Base-by-base conservation (phyloP, 306 rosid species). In the Rosa chinensis region DNA sequence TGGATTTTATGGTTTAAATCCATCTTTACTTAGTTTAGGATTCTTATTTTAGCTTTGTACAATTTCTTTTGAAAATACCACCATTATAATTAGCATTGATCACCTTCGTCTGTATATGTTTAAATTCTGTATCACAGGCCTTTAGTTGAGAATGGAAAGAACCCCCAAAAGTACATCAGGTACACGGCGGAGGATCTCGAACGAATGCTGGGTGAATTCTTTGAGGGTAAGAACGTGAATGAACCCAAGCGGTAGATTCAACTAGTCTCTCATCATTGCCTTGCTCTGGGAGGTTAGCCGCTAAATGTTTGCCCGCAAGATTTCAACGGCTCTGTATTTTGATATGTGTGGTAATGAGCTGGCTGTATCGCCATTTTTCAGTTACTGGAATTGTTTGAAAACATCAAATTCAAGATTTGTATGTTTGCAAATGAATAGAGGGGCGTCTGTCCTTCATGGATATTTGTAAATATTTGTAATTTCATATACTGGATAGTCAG, bases 121-220 rank as follows among this genome's bases (percentile, higher is more conserved):
- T 6, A 49, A 62, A 61, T 78, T 42, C 47, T 82, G 45, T 83
- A 50, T 73, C 44, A 49, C 85, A 95, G 98, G 85, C 91, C 96
- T 63, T 72, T 93, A 10, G 96, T 95, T 73, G 99, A 95, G 87
- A 92, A 52, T 70, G 99, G 94, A 55, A 95, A 91, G 92, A 90
- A 77, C 79, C 94, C 97, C 64, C 98, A 90, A 77, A 95, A 93
- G 89, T 93, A 90, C 85, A 87, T 90, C 68, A 88, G 90, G 78
- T 95, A 89, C 84, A 79, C 87, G 0, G 90, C 98, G 0, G 99
- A 95, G 84, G 99, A 95, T 89, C 93, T 93, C 10, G 99, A 95
- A 62, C 81, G 96, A 21, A 95, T 95, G 98, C 66, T 95, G 81
- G 96, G 98, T 8, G 99, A 95, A 66, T 95, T 95, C 88, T 95